These are phyloP conservation scores for Sugiyamaella boreocaroliniensis DNA, from an alignment of 805 yeast genomes.

Conservation along the genomic window DNA sequence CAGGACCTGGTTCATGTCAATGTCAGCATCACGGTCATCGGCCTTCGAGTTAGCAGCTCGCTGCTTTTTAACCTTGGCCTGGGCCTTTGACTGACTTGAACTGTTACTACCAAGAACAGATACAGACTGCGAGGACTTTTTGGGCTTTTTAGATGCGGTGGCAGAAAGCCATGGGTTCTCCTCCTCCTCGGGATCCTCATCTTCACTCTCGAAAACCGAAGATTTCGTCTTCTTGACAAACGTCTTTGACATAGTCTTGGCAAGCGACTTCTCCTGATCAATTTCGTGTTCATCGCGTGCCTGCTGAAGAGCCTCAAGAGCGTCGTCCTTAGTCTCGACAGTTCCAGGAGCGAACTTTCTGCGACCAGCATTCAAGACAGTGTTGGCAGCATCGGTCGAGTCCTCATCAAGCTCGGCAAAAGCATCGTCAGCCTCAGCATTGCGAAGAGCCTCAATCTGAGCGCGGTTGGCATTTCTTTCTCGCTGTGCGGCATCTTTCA, in stretches of 20 bases:
- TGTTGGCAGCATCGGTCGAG: conserved; percentile 37
- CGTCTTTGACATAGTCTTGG: conserved; percentile 7
- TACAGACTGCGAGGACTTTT: conserved; percentile 42
- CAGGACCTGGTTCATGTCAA: conserved; percentile 42
- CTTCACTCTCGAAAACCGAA: conserved; percentile 1
- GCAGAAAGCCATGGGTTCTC: conserved; percentile 33
- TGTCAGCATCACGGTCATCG: conserved; percentile 21
- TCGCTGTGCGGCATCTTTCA: conserved; percentile 81
- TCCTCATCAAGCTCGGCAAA: conserved; percentile 33
- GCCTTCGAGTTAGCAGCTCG: conserved; percentile 19
- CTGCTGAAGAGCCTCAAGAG: conserved; percentile 18
- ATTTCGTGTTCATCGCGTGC: conserved; percentile 26
- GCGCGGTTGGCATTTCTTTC: conserved; percentile 52
- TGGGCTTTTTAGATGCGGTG: conserved; percentile 35
- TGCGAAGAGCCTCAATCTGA: conserved; percentile 44
- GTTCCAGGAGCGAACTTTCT: conserved; percentile 68
- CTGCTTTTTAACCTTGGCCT: conserved; percentile 36
- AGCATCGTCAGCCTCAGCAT: conserved; percentile 37
- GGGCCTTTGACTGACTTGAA: conserved; percentile 40
- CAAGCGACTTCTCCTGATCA: conserved; percentile 11
- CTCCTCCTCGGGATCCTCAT: conserved; percentile 13
- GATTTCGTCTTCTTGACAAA: conserved; percentile 4
- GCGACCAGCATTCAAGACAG: conserved; percentile 61
- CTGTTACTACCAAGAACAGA: conserved; percentile 45
- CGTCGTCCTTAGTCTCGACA: conserved; percentile 30